Conservation (phyloP, 768 basidiomycete genomes). For the Tremella mesenterica region DNA sequence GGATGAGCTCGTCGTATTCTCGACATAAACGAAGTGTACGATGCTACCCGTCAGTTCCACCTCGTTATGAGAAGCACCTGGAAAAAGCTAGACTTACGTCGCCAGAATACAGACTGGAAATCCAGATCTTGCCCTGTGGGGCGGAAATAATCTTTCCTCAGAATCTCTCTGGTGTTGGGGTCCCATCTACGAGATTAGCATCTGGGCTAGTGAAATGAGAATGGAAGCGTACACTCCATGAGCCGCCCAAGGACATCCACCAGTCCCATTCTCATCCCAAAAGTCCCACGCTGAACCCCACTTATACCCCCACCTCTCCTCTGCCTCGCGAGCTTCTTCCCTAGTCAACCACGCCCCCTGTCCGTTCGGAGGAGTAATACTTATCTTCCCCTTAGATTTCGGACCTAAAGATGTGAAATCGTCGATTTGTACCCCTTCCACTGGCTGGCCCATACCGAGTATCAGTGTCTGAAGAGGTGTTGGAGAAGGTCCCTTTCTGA, state of each 20-base stretch:
- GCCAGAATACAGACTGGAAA: conserved; percentile 73
- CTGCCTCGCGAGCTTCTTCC: conserved; percentile 32
- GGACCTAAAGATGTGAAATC: conserved; percentile 74
- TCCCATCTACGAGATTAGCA: conserved; percentile 6
- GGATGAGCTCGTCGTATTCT: conserved; percentile 55
- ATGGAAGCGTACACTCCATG: conserved; percentile 34
- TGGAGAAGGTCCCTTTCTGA: conserved; percentile 77
- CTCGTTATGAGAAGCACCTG: background rate
- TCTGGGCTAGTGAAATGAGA: background rate
- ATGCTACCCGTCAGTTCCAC: conserved; percentile 12
- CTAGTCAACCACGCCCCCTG: conserved; percentile 66
- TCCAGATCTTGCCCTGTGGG: conserved; percentile 47
- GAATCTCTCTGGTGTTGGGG: conserved; percentile 39
- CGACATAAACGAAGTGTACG: conserved; percentile 40
- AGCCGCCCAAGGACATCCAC: conserved; percentile 50
- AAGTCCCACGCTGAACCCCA: conserved; percentile 50
- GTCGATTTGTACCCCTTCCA: conserved; percentile 73
- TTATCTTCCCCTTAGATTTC: conserved; percentile 60
- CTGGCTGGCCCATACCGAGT: conserved; percentile 71
- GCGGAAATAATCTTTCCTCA: conserved; percentile 69
- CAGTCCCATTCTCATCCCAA: conserved; percentile 52
- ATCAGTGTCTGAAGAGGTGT: conserved; percentile 74
- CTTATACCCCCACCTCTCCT: conserved; percentile 72
- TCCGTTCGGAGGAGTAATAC: conserved; percentile 71
- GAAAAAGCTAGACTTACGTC: conserved; percentile 44